These are phyloP conservation scores for Fusarium robinianum DNA, from an alignment of 2,329 filamentous ascomycete species.

Conservation along the genomic window DNA sequence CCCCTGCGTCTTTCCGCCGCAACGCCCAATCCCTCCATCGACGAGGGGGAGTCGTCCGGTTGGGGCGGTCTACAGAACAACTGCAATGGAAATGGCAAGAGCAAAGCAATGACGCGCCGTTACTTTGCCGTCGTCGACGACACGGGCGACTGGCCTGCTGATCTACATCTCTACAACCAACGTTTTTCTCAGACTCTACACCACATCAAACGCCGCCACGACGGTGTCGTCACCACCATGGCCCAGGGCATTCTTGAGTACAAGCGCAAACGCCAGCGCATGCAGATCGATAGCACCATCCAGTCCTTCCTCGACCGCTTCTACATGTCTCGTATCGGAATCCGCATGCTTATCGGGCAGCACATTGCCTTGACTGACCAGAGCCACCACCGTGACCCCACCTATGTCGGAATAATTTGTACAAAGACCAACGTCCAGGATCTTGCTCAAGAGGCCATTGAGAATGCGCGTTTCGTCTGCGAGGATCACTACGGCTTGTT, in stretches of 20 bases:
- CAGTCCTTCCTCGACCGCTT: conserved; percentile 98
- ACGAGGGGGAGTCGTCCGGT: conserved; percentile 77
- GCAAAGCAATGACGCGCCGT: conserved; percentile 56
- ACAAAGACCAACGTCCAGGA: conserved; percentile 97
- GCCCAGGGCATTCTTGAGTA: conserved; percentile 98
- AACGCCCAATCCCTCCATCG: conserved; percentile 87
- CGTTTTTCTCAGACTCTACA: conserved; percentile 87
- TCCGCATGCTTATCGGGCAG: conserved; percentile 98
- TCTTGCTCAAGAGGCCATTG: conserved; percentile 94
- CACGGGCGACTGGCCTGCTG: conserved; percentile 85
- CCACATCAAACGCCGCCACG: conserved; percentile 93
- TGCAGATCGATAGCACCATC: conserved; percentile 98
- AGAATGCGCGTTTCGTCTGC: conserved; percentile 98
- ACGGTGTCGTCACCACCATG: conserved; percentile 96
- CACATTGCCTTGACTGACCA: conserved; percentile 97
- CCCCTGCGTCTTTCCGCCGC: conserved; percentile 76
- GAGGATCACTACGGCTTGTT: conserved; percentile 98
- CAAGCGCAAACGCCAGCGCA: conserved; percentile 92
- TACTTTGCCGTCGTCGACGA: conserved; percentile 96
- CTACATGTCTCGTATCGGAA: conserved; percentile 99
- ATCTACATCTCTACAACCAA: conserved; percentile 92
- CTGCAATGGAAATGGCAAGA: conserved; percentile 52
- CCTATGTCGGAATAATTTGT: conserved; percentile 98
- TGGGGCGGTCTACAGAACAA: conserved; percentile 52
- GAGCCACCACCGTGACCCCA: conserved; percentile 83